These are phyloP conservation scores for Nemania bipapillata DNA, from an alignment of 2,329 filamentous ascomycete genomes.

Conservation along the genomic window DNA sequence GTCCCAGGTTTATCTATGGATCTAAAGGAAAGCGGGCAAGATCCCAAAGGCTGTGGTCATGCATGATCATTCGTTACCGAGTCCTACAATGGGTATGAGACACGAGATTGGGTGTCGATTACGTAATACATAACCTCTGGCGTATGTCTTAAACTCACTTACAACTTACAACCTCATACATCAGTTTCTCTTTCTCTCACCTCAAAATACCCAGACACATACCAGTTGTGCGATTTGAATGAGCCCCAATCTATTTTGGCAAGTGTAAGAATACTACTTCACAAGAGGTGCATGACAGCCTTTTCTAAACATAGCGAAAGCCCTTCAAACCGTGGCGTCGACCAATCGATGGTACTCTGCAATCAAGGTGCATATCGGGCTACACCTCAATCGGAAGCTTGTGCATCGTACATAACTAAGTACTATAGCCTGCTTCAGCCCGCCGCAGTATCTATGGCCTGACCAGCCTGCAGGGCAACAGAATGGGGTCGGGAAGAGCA, in stretches of 20 bases:
- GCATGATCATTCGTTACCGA: not conserved
- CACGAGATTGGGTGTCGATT: not conserved
- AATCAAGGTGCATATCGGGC: conserved; percentile 30
- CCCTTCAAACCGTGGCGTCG: conserved; percentile 20
- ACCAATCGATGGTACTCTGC: conserved; percentile 15
- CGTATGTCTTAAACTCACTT: not conserved
- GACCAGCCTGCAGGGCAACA: not conserved
- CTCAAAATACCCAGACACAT: not conserved
- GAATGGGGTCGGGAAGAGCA: not conserved
- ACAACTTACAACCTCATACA: not conserved
- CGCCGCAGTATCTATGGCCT: not conserved
- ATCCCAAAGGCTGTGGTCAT: not conserved
- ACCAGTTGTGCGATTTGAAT: not conserved
- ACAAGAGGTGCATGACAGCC: conserved; percentile 5
- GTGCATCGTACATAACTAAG: conserved; percentile 13
- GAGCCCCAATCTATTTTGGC: not conserved
- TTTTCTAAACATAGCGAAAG: conserved; percentile 13
- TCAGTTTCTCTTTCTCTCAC: not conserved
- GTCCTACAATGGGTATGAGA: not conserved
- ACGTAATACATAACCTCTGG: not conserved
- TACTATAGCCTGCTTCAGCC: not conserved
- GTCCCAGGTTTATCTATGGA: too few species aligned
- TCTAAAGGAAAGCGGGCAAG: too few species aligned
- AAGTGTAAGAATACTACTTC: not conserved
- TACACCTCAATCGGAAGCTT: conserved; percentile 23